These are phyloP conservation scores for Starmerella floricola DNA, from an alignment of 805 yeast species.

Conservation along the genomic window DNA sequence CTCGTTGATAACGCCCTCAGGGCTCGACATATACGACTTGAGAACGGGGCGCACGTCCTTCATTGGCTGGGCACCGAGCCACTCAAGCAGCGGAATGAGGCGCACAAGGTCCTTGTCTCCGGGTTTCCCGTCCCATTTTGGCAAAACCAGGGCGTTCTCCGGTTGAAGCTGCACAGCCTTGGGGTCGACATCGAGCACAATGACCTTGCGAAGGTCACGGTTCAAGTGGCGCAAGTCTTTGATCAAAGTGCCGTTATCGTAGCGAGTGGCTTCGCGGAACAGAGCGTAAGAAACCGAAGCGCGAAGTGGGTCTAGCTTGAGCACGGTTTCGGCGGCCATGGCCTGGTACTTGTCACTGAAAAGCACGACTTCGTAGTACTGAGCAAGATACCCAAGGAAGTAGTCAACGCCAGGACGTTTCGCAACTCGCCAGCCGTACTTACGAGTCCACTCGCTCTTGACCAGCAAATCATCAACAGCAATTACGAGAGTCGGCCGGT, in stretches of 20 bases:
- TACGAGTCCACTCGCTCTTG: constrained; percentile 84
- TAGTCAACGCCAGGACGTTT: constrained; percentile 98
- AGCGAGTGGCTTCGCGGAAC: constrained; percentile 81
- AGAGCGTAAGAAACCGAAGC: constrained; percentile 79
- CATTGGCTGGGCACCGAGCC: constrained; percentile 74
- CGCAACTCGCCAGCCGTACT: constrained; percentile 95
- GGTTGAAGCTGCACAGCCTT: constrained; percentile 73
- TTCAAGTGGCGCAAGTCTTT: constrained; percentile 84
- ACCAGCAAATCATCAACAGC: constrained; percentile 81
- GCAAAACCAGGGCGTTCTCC: constrained; percentile 78
- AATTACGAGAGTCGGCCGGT: constrained; percentile 85
- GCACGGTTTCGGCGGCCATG: constrained; percentile 71
- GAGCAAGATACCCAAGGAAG: constrained; percentile 86
- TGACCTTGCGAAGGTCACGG: constrained; percentile 74
- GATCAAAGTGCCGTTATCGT: constrained; percentile 75
- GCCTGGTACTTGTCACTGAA: constrained; percentile 78
- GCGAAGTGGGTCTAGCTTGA: constrained; percentile 85
- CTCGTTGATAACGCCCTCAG: constrained; percentile 55
- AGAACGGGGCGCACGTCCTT: constrained; percentile 85
- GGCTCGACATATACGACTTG: constrained; percentile 54
- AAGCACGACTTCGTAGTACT: constrained; percentile 88
- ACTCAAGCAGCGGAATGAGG: constrained; percentile 87
- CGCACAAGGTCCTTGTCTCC: constrained; percentile 65
- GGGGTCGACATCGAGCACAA: constrained; percentile 66
- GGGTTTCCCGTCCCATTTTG: constrained; percentile 75